These are phyloP conservation scores for Cladosporium sp. DNA, from an alignment of 2,329 filamentous ascomycete species.

Conservation along the genomic window DNA sequence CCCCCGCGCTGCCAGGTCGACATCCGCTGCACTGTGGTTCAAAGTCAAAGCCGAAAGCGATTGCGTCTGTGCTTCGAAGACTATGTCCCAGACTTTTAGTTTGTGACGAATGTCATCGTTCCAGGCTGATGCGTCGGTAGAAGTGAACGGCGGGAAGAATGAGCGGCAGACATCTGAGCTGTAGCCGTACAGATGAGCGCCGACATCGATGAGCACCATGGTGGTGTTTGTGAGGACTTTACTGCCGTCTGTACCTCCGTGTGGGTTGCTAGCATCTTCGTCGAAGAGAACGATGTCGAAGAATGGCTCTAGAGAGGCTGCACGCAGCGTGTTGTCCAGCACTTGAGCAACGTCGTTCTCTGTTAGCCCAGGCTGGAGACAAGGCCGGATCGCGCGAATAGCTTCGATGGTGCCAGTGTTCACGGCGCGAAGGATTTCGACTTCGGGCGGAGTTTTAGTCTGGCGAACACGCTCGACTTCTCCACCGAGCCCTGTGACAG, in stretches of 20 bases:
- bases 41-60: conserved; percentile 48
- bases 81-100: conserved; percentile 54
- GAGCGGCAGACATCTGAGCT: conserved; percentile 60
- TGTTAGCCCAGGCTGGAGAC: conserved; percentile 53
- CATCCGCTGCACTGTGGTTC: conserved; percentile 52
- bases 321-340: conserved; percentile 51
- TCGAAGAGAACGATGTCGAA: conserved; percentile 63
- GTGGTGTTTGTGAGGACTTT: conserved; percentile 51
- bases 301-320: conserved; percentile 53
- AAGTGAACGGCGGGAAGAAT: conserved; percentile 42
- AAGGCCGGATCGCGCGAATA: conserved; percentile 52
- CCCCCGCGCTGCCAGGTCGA: conserved; percentile 56
- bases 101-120: conserved; percentile 41
- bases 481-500: conserved; percentile 50
- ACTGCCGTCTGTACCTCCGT: conserved; percentile 47
- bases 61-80: conserved; percentile 57
- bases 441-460: conserved; percentile 52
- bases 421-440: conserved; percentile 55
- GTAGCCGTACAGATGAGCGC: conserved; percentile 57
- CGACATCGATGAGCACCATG: conserved; percentile 60
- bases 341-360: conserved; percentile 55
- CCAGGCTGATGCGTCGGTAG: conserved; percentile 30
- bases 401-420: conserved; percentile 61
- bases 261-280: conserved; percentile 49
- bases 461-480: conserved; percentile 56